Percentiles rank a stretch among this genome's conserved stretches.
These are phyloP conservation scores for Pichia terricola DNA, from an alignment of 1,139 yeast genomes.

Conservation along the genomic window DNA sequence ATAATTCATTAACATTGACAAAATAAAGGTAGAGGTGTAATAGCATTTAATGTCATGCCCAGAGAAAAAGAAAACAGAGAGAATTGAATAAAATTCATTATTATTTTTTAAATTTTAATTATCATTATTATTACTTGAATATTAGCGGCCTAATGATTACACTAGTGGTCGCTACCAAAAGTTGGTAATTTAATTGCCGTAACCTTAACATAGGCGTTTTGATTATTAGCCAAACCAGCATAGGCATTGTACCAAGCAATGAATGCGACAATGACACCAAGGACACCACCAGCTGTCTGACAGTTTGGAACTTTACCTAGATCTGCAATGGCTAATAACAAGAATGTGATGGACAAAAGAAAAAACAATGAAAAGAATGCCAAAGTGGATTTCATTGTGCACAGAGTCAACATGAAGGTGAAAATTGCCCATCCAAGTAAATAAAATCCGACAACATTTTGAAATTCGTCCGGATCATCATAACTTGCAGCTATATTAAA, in stretches of 20 bases:
- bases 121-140: too few relatives aligned
- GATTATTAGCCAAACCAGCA: conserved; percentile 76
- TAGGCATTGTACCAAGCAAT: conserved; percentile 85
- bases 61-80: not conserved
- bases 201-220: conserved; percentile 57
- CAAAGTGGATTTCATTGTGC: conserved; percentile 72
- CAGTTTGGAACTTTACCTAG: conserved; percentile 32
- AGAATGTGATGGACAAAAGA: conserved; percentile 55
- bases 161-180: not conserved
- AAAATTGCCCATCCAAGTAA: conserved; percentile 74
- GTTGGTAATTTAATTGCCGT: conserved; percentile 34
- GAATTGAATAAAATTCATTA: not conserved
- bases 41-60: too few relatives aligned
- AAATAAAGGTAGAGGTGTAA: too few relatives aligned
- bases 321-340: conserved; percentile 56
- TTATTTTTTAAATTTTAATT: not conserved
- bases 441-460: conserved; percentile 62
- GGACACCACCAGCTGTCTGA: conserved; percentile 66
- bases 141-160: too few relatives aligned
- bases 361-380: conserved; percentile 64
- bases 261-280: conserved; percentile 73
- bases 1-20: too few relatives aligned
- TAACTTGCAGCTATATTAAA: conserved; percentile 58
- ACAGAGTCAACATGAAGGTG: conserved; percentile 54
- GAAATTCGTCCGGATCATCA: conserved; percentile 30